Evolutionary conservation across 2,329 filamentous ascomycete species (phyloP).

Genomic region (Fusarium austroafricanum): DNA sequence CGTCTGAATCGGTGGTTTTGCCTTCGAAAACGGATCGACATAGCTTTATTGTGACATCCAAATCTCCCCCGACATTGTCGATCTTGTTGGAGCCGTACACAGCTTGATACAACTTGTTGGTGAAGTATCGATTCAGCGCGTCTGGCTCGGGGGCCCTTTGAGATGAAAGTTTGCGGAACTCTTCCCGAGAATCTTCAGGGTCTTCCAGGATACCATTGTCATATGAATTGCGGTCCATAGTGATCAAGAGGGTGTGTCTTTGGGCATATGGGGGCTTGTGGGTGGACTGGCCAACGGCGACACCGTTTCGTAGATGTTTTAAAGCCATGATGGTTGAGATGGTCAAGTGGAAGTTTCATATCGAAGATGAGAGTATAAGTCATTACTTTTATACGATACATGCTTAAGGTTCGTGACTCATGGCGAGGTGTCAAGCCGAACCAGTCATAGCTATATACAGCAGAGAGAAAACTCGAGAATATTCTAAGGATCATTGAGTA

Average conservation of each 20-base stretch:
- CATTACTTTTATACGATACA: too few relatives aligned
- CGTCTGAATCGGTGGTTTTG: not conserved
- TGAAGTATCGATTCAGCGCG: not conserved
- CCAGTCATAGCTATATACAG: too few relatives aligned
- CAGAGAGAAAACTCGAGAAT: too few relatives aligned
- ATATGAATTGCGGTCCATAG: slow-evolving; percentile 2
- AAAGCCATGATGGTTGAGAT: not conserved
- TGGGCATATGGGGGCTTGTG: not conserved
- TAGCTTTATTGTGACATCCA: not conserved
- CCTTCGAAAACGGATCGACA: not conserved
- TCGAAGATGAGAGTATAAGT: too few relatives aligned
- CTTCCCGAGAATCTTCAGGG: not conserved
- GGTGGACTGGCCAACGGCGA: too few relatives aligned
- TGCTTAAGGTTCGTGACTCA: too few relatives aligned
- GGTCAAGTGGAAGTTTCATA: too few relatives aligned
- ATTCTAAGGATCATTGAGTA: too few relatives aligned
- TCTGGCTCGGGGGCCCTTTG: not conserved
- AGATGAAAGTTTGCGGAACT: not conserved
- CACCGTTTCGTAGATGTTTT: not conserved
- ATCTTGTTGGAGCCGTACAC: slow-evolving; percentile 26
- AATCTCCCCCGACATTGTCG: not conserved
- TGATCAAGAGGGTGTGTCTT: not conserved
- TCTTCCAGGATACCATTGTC: not conserved
- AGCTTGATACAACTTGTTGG: not conserved
- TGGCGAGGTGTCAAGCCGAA: too few relatives aligned